Conservation (phyloP, 192 early-diverging fungal species). For the Backusella sp. region DNA sequence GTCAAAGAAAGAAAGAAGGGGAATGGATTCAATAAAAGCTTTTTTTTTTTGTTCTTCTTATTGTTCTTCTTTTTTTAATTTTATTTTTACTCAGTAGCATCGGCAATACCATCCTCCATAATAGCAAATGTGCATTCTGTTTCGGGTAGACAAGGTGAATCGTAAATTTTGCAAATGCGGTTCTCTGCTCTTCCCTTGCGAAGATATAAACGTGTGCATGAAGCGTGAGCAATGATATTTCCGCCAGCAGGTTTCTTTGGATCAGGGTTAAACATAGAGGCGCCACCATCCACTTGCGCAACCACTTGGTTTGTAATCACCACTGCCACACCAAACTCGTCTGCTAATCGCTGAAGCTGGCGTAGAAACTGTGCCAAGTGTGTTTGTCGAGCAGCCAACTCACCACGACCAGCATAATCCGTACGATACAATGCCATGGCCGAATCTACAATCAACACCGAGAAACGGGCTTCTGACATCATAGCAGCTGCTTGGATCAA, state of each 20-base stretch:
- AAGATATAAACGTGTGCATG: constrained; percentile 89
- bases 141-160: constrained; percentile 93
- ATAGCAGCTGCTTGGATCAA: constrained; percentile 84
- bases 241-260: constrained; percentile 97
- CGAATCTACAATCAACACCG: constrained; percentile 91
- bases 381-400: constrained; percentile 93
- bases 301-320: constrained; percentile 99
- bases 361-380: constrained; percentile 93
- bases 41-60: neutral
- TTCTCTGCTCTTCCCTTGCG: constrained; percentile 91
- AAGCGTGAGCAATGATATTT: constrained; percentile 98
- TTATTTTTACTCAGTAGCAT: constrained; percentile 68
- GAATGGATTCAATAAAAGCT: neutral
- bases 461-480: constrained; percentile 87
- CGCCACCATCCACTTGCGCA: constrained; percentile 86
- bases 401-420: constrained; percentile 94
- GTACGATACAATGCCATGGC: constrained; percentile 94
- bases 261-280: constrained; percentile 85
- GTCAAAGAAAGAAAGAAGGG: neutral
- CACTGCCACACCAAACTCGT: constrained; percentile 97
- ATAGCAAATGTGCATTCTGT: constrained; percentile 93
- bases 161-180: constrained; percentile 96
- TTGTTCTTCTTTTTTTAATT: neutral
- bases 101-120: constrained; percentile 82
- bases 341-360: constrained; percentile 81